Base-by-base conservation (phyloP, 2,329 filamentous ascomycete genomes). In the Thielaviopsis musarum region DNA sequence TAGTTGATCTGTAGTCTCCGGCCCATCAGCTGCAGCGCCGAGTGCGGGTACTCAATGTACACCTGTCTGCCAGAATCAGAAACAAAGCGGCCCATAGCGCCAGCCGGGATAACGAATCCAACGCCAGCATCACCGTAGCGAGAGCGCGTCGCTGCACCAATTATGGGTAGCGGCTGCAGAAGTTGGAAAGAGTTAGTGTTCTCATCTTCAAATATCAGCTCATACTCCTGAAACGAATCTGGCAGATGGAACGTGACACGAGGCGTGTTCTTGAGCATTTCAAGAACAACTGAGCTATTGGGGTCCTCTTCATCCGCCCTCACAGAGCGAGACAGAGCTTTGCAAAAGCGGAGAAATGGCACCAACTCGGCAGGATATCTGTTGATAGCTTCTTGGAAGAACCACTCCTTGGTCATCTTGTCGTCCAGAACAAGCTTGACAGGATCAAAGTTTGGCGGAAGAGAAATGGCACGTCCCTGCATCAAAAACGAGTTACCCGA, bases 181-280 rank as follows among this genome's bases (percentile, higher is more conserved):
- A 96, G 78, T 62, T 80, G 77, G 62, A 96, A 87, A 19, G 81
- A 82, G 65, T 94, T 93, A 26, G 81, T 82, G 64, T 93, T 91
- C 61, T 93, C 87, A 64, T 95, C 88, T 70, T 96, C 91, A 58
- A 87, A 83, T 48, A 86, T 83, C 13, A 91, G 81, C 62, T 84
- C 80, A 65, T 94, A 96, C 41, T 80, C 81, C 51, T 79, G 77
- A 68, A 95, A 95, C 34, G 79, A 71, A 0, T 77, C 71, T 0
- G 88, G 84, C n/a, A 95, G 77, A 13, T 79, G 75, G 64, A 94
- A 84, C 28, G 91, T 95, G 59, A 96, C 81, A 6, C 81, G 85
- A 1, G 82, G 79, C 58, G 90, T 85, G 60, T 76, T 78, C 60
- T 84, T 80, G 13, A 96, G 74, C 59, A 85, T 74, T n/a, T 77